phyloP scores from a whole-genome alignment of 768 basidiomycete genomes.

The Boletus vinaceobasis region DNA sequence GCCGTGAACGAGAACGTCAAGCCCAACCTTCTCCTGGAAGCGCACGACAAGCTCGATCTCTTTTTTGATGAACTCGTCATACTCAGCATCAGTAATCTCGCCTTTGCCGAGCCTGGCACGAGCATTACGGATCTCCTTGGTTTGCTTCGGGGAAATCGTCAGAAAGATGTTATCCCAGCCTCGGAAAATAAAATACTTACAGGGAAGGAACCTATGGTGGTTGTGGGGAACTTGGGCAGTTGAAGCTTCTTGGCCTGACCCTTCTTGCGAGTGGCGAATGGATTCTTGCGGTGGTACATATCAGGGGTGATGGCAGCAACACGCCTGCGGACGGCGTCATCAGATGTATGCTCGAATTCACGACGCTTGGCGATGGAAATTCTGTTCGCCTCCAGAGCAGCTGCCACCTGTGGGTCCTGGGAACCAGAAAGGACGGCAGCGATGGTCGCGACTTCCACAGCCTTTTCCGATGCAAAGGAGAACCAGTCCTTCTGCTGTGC shows the following conservation, averaged over 20 bases:
- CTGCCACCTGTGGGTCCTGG: constrained; percentile 65
- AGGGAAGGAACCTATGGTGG: constrained; percentile 98
- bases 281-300: constrained; percentile 81
- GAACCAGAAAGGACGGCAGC: constrained; percentile 84
- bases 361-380: constrained; percentile 90
- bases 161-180: neutral
- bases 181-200: constrained; percentile 37
- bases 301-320: constrained; percentile 88
- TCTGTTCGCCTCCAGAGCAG: constrained; percentile 85
- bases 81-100: constrained; percentile 80
- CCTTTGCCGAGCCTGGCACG: constrained; percentile 94
- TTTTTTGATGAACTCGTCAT: constrained; percentile 97
- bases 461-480: constrained; percentile 97
- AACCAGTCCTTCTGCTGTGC: constrained; percentile 94
- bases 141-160: constrained; percentile 59
- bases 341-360: constrained; percentile 89
- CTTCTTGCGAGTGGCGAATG: constrained; percentile 83
- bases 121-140: constrained; percentile 96
- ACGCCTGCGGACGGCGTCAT: constrained; percentile 93
- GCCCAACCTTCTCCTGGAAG: constrained; percentile 95
- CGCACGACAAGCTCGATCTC: constrained; percentile 90
- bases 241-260: constrained; percentile 85
- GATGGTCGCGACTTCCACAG: constrained; percentile 81
- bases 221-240: constrained; percentile 97
- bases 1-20: constrained; percentile 97